Base-by-base conservation (phyloP, 192 early-diverging fungal species). In the Podila horticola region DNA sequence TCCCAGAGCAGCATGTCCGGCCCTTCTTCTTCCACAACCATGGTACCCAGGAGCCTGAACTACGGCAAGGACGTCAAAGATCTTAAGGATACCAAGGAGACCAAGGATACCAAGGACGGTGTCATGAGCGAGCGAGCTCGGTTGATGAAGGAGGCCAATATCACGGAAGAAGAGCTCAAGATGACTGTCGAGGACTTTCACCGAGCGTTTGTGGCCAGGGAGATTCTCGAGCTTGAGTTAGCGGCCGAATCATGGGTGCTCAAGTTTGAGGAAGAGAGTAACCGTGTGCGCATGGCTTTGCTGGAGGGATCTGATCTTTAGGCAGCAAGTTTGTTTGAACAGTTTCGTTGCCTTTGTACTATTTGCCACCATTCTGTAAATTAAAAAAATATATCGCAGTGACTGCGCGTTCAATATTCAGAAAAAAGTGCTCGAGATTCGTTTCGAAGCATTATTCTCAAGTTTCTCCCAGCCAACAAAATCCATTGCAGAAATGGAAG, bases 181-280 rank as follows among this genome's bases (percentile, higher is more conserved):
- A 50, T 65, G 64, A 65, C 64, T 0, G 64, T 65, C 22, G 77
- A 81, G 22, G 77, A 81, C 57, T 81, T 81, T 57, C 77, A 81
- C 51, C 66, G 67, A 9, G 61, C 60, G 5, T 64, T 60, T 19
- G 26, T 68, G 11, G 67, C 67, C 1, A 69, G 72, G 20, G 60
- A 73, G 31, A 62, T 81, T 5, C 34, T 49, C 26, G 60, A 50
- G 9, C 64, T 81, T 57, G 77, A 81, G 71, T 31, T 73, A 5
- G 28, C 33, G n/a, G 69, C 66, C 4, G 77, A 73, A 50, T 62
- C 71, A 8, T 73, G 65, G 77, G 59, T 81, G 24, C 71, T 69
- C 48, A 51, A 52, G 34, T 81, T 81, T 45, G 66, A 71, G 20
- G 77, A 81, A 22, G 71, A 81, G 58, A 62, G 69, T 24, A 49